Conservation (phyloP, 1,284 basidiomycete species). For the Marasmius tenuissimus region DNA sequence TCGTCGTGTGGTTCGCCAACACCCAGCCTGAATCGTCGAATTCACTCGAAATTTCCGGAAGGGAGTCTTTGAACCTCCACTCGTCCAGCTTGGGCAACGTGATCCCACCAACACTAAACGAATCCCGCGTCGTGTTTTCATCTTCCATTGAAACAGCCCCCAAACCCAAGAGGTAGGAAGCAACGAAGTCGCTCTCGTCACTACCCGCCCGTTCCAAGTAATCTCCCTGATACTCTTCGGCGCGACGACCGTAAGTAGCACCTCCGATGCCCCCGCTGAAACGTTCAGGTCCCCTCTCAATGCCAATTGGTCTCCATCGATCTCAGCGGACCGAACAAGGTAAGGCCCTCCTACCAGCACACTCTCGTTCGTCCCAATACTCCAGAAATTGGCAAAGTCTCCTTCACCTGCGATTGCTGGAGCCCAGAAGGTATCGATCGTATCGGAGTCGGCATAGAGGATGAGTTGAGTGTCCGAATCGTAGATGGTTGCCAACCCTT, state of each 20-base stretch:
- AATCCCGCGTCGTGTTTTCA: not conserved
- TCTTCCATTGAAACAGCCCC: not conserved
- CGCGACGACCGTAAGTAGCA: no score
- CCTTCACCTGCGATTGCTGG: slow-evolving; percentile 35
- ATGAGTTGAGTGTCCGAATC: slow-evolving; percentile 67
- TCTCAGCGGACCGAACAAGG: slow-evolving; percentile 49
- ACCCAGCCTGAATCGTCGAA: slow-evolving; percentile 68
- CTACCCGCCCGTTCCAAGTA: slow-evolving; percentile 67
- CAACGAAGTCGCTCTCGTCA: slow-evolving; percentile 30
- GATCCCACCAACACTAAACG: not conserved
- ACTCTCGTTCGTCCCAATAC: slow-evolving; percentile 47
- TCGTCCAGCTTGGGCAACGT: slow-evolving; percentile 39
- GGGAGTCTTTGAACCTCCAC: slow-evolving; percentile 55
- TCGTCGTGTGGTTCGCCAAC: slow-evolving; percentile 64
- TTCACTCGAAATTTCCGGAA: slow-evolving; percentile 17
- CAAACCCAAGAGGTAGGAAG: not conserved
- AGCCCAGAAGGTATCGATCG: slow-evolving; percentile 55
- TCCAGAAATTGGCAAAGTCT: slow-evolving; percentile 45
- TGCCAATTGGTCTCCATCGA: slow-evolving; percentile 37
- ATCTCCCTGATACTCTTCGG: slow-evolving; percentile 29
- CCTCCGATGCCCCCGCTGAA: slow-evolving; percentile 13
- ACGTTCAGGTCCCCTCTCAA: slow-evolving; percentile 49
- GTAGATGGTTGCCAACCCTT: slow-evolving; percentile 60
- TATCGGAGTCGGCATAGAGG: slow-evolving; percentile 61
- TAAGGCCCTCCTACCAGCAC: slow-evolving; percentile 57